These are phyloP conservation scores for Amylostereum areolatum DNA, from an alignment of 1,284 basidiomycete species.

Conservation along the genomic window DNA sequence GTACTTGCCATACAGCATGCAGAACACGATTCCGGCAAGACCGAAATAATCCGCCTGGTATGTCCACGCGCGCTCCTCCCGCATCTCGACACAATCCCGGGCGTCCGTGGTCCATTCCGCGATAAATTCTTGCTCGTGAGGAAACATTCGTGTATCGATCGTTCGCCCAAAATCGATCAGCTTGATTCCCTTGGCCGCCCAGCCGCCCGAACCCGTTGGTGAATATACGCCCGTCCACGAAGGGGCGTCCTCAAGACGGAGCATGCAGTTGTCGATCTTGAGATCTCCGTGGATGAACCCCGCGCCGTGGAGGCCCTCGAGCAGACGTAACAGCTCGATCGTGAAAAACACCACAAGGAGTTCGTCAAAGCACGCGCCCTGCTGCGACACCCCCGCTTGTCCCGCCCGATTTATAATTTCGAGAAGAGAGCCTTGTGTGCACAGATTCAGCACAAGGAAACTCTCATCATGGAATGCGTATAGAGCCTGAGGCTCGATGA, in stretches of 20 bases:
- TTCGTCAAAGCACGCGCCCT: conserved; percentile 87
- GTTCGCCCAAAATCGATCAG: conserved; percentile 96
- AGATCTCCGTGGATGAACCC: conserved; percentile 97
- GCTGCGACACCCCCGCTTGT: conserved; percentile 61
- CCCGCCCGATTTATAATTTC: conserved; percentile 87
- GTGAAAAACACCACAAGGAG: conserved; percentile 94
- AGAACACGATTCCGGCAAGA: conserved; percentile 88
- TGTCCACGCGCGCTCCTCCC: conserved; percentile 81
- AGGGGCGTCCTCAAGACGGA: conserved; percentile 79
- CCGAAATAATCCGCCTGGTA: conserved; percentile 97
- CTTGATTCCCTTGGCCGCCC: conserved; percentile 84
- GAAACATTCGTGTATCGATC: conserved; percentile 82
- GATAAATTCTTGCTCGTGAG: conserved; percentile 71
- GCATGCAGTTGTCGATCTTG: conserved; percentile 98
- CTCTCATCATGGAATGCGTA: conserved; percentile 88
- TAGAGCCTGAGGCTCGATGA: conserved; percentile 71
- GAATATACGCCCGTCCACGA: conserved; percentile 77
- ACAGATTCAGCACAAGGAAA: conserved; percentile 85
- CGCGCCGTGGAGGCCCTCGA: conserved; percentile 77
- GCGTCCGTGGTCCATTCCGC: conserved; percentile 88
- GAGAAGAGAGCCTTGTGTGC: conserved; percentile 88
- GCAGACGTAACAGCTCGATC: conserved; percentile 79
- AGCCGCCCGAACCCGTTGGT: conserved; percentile 74
- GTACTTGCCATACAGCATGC: conserved; percentile 95
- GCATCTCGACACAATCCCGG: conserved; percentile 88